These are phyloP conservation scores for Cystofilobasidium ferigula DNA, from an alignment of 768 basidiomycete species.

Conservation along the genomic window DNA sequence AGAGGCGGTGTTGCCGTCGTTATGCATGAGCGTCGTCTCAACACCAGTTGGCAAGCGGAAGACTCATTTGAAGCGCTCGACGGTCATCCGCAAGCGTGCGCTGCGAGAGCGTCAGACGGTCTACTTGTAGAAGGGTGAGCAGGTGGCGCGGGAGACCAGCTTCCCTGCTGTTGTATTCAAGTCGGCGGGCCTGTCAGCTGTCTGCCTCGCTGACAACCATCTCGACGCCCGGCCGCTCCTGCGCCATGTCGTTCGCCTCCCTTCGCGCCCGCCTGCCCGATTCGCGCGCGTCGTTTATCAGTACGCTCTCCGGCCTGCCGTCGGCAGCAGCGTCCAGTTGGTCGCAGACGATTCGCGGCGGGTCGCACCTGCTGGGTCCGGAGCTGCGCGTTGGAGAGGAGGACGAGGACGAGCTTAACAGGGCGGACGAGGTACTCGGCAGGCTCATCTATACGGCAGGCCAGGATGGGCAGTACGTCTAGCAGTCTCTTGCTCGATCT, in stretches of 20 bases:
- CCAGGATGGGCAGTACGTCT: constrained; percentile 74
- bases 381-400: constrained; percentile 36
- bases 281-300: background rate
- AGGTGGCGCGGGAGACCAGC: too few relatives aligned
- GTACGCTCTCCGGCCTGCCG: background rate
- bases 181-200: too few relatives aligned
- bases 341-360: background rate
- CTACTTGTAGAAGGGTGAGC: too few relatives aligned
- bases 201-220: too few relatives aligned
- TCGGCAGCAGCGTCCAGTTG: background rate
- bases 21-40: too few relatives aligned
- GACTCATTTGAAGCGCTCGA: too few relatives aligned
- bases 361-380: background rate
- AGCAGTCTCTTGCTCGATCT: background rate
- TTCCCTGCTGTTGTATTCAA: too few relatives aligned
- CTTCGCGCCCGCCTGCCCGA: background rate
- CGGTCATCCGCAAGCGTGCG: too few relatives aligned
- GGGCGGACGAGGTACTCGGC: constrained; percentile 54
- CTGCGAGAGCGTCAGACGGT: too few relatives aligned
- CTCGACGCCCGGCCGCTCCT: too few relatives aligned
- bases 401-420: constrained; percentile 48
- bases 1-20: too few relatives aligned
- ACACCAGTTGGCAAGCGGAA: too few relatives aligned
- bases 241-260: background rate
- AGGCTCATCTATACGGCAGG: constrained; percentile 78